Conservation (phyloP, 2,329 filamentous ascomycete species). For the Trichoderma pleuroti region DNA sequence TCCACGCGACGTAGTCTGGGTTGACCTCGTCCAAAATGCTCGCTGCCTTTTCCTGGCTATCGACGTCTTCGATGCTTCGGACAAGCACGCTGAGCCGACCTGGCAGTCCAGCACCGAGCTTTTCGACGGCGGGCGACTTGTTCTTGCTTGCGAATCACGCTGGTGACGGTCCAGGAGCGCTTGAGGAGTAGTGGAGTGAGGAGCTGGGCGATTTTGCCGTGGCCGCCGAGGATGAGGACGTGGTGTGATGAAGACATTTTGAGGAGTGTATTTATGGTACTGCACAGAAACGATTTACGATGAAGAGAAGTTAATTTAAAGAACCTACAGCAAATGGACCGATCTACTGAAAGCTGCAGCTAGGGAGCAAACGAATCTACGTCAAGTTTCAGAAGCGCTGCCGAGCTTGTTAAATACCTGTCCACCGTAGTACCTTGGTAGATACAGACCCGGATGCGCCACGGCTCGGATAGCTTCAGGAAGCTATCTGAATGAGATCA, state of each 20-base stretch:
- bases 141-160: constrained; percentile 69
- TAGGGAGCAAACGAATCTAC: neutral
- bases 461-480: neutral
- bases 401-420: neutral
- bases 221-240: constrained; percentile 74
- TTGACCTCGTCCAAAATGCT: constrained; percentile 58
- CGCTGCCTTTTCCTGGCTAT: constrained; percentile 58
- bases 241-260: constrained; percentile 33
- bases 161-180: constrained; percentile 73
- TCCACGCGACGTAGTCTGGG: constrained; percentile 66
- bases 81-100: constrained; percentile 68
- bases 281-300: neutral
- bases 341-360: neutral
- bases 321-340: neutral
- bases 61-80: constrained; percentile 67
- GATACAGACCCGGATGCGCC: neutral
- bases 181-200: constrained; percentile 74
- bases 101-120: constrained; percentile 54
- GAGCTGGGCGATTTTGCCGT: constrained; percentile 72
- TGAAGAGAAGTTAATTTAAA: neutral
- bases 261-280: neutral
- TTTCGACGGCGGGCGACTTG: constrained; percentile 63
- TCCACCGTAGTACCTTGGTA: neutral
- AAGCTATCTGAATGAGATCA: constrained; percentile 1
- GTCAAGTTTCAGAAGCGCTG: neutral